Conservation (phyloP, 495 filamentous ascomycete species). For the Penicillium dipodomyicola region DNA sequence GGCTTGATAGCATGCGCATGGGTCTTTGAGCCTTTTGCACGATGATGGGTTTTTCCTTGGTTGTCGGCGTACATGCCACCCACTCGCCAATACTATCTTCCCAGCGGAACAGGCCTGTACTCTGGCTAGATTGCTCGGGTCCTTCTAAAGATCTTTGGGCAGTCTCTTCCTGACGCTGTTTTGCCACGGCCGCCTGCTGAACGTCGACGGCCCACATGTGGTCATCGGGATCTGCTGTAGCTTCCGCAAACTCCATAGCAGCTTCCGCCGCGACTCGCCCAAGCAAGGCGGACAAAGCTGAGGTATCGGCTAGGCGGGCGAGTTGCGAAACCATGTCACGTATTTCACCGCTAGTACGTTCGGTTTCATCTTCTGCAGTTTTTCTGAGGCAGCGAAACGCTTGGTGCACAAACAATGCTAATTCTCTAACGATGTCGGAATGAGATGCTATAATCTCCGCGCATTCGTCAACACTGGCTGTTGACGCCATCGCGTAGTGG, state of each 20-base stretch:
- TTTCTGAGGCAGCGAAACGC: slow-evolving; percentile 39
- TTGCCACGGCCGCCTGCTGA: slow-evolving; percentile 35
- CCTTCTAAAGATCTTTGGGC: slow-evolving; percentile 18
- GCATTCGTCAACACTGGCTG: slow-evolving; percentile 16
- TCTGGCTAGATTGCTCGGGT: slow-evolving; percentile 12
- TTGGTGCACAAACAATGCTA: slow-evolving; percentile 37
- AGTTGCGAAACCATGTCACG: slow-evolving; percentile 34
- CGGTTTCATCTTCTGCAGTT: slow-evolving; percentile 24
- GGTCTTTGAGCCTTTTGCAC: slow-evolving; percentile 11
- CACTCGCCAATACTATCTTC: slow-evolving; percentile 57
- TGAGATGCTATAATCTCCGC: slow-evolving; percentile 26
- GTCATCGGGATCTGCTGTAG: slow-evolving; percentile 45
- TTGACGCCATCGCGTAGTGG: slow-evolving; percentile 6
- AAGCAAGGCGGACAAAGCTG: slow-evolving; percentile 32
- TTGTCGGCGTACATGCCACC: slow-evolving; percentile 47
- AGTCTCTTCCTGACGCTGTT: slow-evolving; percentile 13
- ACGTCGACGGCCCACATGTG: slow-evolving; percentile 50
- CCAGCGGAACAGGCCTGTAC: slow-evolving; percentile 46
- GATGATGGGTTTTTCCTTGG: slow-evolving; percentile 19
- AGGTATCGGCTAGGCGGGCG: slow-evolving; percentile 21
- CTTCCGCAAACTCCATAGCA: slow-evolving; percentile 49
- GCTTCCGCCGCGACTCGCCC: slow-evolving; percentile 45
- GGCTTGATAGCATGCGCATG: slow-evolving; percentile 10
- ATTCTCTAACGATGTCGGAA: slow-evolving; percentile 37
- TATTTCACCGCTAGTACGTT: slow-evolving; percentile 25